These are phyloP conservation scores for Arachis monticola DNA, from an alignment of 331 rosid species.

Conservation along the genomic window DNA sequence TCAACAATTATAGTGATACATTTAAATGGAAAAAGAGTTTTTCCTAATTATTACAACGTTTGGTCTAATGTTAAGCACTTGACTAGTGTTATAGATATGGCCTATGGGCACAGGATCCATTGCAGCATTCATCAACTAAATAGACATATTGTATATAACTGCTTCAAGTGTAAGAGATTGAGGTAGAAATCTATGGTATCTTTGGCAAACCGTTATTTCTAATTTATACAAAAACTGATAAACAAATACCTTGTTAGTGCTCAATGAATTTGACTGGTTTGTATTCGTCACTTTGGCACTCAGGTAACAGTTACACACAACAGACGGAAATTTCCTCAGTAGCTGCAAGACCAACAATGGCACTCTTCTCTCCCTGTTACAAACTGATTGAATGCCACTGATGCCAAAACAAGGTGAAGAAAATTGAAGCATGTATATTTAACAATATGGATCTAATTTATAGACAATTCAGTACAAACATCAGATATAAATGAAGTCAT, in stretches of 20 bases:
- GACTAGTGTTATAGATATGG: no score
- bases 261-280: constrained; percentile 18
- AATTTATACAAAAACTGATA: neutral
- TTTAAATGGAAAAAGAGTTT: no score
- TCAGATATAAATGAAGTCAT: constrained; percentile 14
- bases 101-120: no score
- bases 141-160: no score
- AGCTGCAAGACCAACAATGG: constrained; percentile 15
- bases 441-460: neutral
- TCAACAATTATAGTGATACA: no score
- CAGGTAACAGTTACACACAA: neutral
- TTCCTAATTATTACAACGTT: no score
- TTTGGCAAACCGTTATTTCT: neutral
- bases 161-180: neutral
- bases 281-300: neutral
- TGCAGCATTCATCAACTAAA: no score
- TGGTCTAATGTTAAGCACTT: no score
- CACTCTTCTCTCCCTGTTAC: constrained; percentile 13
- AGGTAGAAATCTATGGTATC: no score
- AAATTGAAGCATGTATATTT: neutral
- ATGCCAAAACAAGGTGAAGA: neutral
- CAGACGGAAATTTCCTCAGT: constrained; percentile 5
- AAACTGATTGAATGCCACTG: constrained; percentile 8
- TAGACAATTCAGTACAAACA: constrained; percentile 9
- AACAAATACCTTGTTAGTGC: neutral